Evolutionary conservation across 2,329 filamentous ascomycete genomes (phyloP), one percentile per base, ranked within the genome.

Genomic region (Aspergillus bombycis): DNA sequence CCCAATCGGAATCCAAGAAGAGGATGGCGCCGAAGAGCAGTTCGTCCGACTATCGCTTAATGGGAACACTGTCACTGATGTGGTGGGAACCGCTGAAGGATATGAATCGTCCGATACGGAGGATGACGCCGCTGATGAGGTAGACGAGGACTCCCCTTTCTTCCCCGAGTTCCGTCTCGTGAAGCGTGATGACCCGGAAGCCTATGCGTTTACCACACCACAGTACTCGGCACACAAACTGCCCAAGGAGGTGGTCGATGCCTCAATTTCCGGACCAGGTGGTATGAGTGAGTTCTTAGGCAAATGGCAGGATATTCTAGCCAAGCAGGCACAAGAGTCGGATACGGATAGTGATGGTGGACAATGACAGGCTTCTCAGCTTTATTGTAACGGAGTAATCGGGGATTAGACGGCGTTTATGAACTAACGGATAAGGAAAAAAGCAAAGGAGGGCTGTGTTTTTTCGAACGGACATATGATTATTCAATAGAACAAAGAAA

Each of bases 171-270:
- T 99, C 68, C 85, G 94, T 48, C 83, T 98, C 10, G 87, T 99
- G 54, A 88, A 90, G 70, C 89, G 89, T 75, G 90, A 94, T 67
- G 94, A 98, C 68, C 93, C 94, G 0, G 91, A 94, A 65, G 94
- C 94, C 1, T 95, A 93, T 75, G 91, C 91, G 70, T 96, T 97
- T 75, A 89, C 87, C 68, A 91, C 91, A 5, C 87, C 93, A 1
- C 91, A 94, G 72, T 98, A 96, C 77, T 97, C 93, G 65, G 94
- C 95, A 3, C 94, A 98, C 75, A 99, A 98, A 79, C 81, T 99
- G 70, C 95, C 95, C 0, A 93, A 90, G 76, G 95, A 99, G 70
- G 93, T 98, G 2, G 94, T 97, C 2, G 87, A 89, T 72, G 88
- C 87, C 2, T 86, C 85, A 34, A 79, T 83, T 23, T 85, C 85